phyloP scores from a whole-genome alignment of 768 basidiomycete species.

The Harrya chromipes region DNA sequence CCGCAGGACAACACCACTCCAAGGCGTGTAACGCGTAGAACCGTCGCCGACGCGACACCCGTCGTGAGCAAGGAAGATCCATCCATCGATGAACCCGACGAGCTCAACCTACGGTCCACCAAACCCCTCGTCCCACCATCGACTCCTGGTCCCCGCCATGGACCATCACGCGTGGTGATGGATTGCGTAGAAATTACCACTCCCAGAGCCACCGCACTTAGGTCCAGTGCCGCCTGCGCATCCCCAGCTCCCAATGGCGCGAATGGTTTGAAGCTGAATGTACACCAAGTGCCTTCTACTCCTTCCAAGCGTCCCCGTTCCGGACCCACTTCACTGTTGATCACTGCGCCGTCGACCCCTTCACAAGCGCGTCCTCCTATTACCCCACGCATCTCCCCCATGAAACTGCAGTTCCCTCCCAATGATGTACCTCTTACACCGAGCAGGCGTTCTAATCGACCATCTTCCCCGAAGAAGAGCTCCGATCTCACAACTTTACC shows the following conservation, averaged over 20 bases:
- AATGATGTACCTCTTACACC: constrained; percentile 18
- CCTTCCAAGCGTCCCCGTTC: constrained; percentile 13
- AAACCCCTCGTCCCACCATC: constrained; percentile 12
- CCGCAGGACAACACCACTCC: constrained; percentile 22
- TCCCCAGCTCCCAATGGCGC: constrained; percentile 12
- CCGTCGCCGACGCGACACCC: constrained; percentile 3
- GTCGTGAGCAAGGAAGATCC: neutral
- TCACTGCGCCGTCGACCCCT: constrained; percentile 13
- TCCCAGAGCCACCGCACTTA: constrained; percentile 13
- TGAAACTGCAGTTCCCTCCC: constrained; percentile 2
- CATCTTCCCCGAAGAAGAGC: constrained; percentile 16
- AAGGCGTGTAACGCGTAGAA: constrained; percentile 35
- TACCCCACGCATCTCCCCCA: constrained; percentile 18
- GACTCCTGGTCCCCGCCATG: constrained; percentile 22
- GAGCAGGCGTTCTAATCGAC: constrained; percentile 7
- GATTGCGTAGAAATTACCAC: constrained; percentile 33
- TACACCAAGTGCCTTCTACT: constrained; percentile 14
- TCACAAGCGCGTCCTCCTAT: constrained; percentile 10
- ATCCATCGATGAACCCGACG: constrained; percentile 21
- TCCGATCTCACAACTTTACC: neutral
- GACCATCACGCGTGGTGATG: constrained; percentile 23
- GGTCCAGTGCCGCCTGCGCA: neutral
- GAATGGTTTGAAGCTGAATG: neutral
- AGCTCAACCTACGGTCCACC: constrained; percentile 25
- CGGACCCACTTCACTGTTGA: neutral